Evolutionary conservation across 2,329 filamentous ascomycete species (phyloP).

Genomic region (Seiridium cupressi): DNA sequence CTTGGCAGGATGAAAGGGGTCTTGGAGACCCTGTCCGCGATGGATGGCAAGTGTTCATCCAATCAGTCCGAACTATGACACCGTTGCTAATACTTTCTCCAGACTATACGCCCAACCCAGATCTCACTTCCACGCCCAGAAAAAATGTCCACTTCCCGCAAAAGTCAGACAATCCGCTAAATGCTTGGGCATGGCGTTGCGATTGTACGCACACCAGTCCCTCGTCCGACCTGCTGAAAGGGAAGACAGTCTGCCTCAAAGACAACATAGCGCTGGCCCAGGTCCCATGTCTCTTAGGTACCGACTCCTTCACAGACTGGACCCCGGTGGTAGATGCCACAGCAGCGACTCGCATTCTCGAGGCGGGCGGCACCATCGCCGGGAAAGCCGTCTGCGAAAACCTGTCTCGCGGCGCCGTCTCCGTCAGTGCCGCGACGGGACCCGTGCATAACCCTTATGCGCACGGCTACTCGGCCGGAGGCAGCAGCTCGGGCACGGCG

Average conservation of each 20-base stretch:
- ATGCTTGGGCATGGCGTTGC: slow-evolving; percentile 42
- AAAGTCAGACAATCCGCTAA: slow-evolving; percentile 30
- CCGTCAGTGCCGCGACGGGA: slow-evolving; percentile 41
- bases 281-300: slow-evolving; percentile 42
- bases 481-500: slow-evolving; percentile 42
- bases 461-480: slow-evolving; percentile 42
- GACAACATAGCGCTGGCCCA: slow-evolving; percentile 46
- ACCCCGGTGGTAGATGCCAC: slow-evolving; percentile 41
- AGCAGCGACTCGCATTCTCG: slow-evolving; percentile 40
- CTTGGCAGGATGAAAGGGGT: slow-evolving; percentile 11
- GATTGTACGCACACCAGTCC: slow-evolving; percentile 28
- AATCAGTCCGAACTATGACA: no score
- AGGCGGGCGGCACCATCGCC: slow-evolving; percentile 38
- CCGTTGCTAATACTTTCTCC: not conserved
- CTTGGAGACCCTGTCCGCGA: slow-evolving; percentile 12
- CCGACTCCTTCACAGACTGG: slow-evolving; percentile 35
- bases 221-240: slow-evolving; percentile 17
- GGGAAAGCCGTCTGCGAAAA: slow-evolving; percentile 47
- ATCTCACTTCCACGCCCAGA: slow-evolving; percentile 10
- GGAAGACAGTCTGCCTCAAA: slow-evolving; percentile 30
- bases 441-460: slow-evolving; percentile 46
- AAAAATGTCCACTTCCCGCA: slow-evolving; percentile 29
- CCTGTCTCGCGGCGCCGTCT: slow-evolving; percentile 40
- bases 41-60: slow-evolving; percentile 12
- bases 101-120: slow-evolving; percentile 30